A percentile compares a stretch with the other conserved stretches of the same genome.
These are phyloP conservation scores for Hortiboletus campestris DNA, from an alignment of 768 basidiomycete species.

Conservation along the genomic window DNA sequence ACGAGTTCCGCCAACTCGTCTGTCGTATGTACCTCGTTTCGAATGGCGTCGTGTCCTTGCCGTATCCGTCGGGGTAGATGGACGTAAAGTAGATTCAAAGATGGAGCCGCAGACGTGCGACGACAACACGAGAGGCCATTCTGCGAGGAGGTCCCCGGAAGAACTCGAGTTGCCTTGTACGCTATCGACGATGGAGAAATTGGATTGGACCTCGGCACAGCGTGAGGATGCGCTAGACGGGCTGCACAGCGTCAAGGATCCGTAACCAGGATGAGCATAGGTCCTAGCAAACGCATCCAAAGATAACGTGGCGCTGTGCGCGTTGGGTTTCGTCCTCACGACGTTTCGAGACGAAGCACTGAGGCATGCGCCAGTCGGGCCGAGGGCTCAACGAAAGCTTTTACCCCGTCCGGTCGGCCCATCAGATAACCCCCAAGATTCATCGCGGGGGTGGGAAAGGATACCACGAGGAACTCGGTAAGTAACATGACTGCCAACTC, in stretches of 20 bases:
- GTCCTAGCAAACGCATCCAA: conserved; percentile 36
- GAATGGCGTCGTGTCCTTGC: conserved; percentile 35
- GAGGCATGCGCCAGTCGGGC: not conserved
- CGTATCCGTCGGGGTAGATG: conserved; percentile 39
- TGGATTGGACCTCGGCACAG: conserved; percentile 24
- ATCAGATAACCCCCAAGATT: no score
- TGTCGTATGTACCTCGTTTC: conserved; percentile 12
- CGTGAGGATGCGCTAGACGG: conserved; percentile 20
- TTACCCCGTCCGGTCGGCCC: no score
- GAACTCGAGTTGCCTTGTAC: not conserved
- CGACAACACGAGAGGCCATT: conserved; percentile 35
- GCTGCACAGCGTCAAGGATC: conserved; percentile 37
- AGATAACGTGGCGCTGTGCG: not conserved
- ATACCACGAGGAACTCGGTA: not conserved
- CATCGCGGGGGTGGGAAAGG: not conserved
- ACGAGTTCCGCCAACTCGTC: conserved; percentile 22
- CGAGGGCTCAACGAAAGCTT: not conserved
- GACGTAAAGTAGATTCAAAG: conserved; percentile 24
- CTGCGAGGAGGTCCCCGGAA: conserved; percentile 25
- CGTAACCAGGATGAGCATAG: conserved; percentile 39
- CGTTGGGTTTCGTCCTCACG: not conserved
- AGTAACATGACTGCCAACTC: not conserved
- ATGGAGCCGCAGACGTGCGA: conserved; percentile 36
- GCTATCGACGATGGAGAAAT: conserved; percentile 30
- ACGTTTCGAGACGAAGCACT: not conserved